phyloP scores from a whole-genome alignment of 257 asterid species.

The Fraxinus pennsylvanica region DNA sequence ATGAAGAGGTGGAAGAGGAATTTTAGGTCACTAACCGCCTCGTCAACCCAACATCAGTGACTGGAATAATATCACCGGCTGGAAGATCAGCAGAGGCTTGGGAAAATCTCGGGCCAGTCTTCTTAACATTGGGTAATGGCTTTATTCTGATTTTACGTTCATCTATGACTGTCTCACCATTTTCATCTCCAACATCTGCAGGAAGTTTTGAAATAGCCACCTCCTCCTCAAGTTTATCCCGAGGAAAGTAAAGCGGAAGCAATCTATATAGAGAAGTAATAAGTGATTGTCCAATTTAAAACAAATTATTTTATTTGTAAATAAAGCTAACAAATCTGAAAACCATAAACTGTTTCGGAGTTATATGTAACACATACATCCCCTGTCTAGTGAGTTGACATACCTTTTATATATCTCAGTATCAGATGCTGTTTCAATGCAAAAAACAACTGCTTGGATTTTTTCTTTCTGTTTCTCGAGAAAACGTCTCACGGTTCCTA shows the following conservation, averaged over 20 bases:
- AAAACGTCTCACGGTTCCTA: conserved; percentile 94
- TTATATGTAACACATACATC: too few species aligned
- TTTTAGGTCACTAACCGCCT: conserved; percentile 57
- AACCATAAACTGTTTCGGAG: background rate
- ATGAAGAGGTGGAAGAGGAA: background rate
- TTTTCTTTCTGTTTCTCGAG: conserved; percentile 92
- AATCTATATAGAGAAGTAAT: conserved; percentile 47
- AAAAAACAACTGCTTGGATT: conserved; percentile 33
- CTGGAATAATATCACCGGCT: conserved; percentile 5
- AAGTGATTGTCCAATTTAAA: background rate
- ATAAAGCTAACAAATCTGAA: background rate
- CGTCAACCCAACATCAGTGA: conserved; percentile 56
- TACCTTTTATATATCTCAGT: conserved; percentile 97
- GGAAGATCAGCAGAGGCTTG: conserved; percentile 55
- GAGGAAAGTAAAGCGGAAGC: conserved; percentile 98
- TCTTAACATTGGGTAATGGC: conserved; percentile 81
- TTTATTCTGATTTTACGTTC: conserved; percentile 95
- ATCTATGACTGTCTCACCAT: conserved; percentile 87
- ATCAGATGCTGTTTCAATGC: conserved; percentile 76
- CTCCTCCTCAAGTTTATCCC: conserved; percentile 87
- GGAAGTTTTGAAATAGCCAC: conserved; percentile 82
- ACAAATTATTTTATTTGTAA: background rate
- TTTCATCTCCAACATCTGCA: conserved; percentile 99
- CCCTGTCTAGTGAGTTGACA: background rate
- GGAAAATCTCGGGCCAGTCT: conserved; percentile 42